Conservation (phyloP, 805 yeast species). For the Yamadazyma endophytica region DNA sequence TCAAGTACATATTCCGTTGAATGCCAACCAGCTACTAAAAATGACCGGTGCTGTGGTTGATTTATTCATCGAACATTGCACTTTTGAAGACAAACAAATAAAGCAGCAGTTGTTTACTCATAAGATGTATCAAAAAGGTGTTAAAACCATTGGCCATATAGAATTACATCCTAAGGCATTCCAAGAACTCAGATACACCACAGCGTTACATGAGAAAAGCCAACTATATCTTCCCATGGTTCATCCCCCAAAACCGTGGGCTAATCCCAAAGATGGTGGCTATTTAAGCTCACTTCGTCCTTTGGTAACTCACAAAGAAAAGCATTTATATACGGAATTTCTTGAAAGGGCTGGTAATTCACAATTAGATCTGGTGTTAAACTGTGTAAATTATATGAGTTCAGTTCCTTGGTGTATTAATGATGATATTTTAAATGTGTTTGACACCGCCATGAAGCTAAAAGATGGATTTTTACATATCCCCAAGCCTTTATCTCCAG, state of each 20-base stretch:
- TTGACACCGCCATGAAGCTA: constrained; percentile 15
- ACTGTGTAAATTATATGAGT: constrained; percentile 25
- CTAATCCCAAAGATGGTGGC: constrained; percentile 30
- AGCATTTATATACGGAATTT: constrained; percentile 13
- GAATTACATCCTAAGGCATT: constrained; percentile 20
- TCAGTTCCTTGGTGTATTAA: constrained; percentile 35
- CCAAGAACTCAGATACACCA: constrained; percentile 10
- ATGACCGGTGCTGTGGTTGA: constrained; percentile 5
- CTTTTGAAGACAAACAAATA: constrained; percentile 4
- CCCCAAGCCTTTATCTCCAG: constrained; percentile 14
- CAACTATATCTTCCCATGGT: constrained; percentile 33
- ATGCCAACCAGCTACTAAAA: constrained; percentile 6
- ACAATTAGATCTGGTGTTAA: constrained; percentile 26
- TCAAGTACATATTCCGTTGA: constrained; percentile 2
- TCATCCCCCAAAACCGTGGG: constrained; percentile 34
- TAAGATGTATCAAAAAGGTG: constrained; percentile 2
- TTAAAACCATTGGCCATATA: constrained; percentile 15
- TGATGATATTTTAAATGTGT: constrained; percentile 16
- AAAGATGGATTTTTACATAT: constrained; percentile 21
- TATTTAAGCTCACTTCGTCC: constrained; percentile 23
- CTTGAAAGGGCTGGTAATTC: constrained; percentile 22
- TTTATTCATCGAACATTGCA: constrained; percentile 8
- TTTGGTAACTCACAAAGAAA: constrained; percentile 17
- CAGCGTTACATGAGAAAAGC: constrained; percentile 9
- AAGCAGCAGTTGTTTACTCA: constrained; percentile 6